These are phyloP conservation scores for Penicillium verhagenii DNA, from an alignment of 495 filamentous ascomycete genomes.

Conservation along the genomic window DNA sequence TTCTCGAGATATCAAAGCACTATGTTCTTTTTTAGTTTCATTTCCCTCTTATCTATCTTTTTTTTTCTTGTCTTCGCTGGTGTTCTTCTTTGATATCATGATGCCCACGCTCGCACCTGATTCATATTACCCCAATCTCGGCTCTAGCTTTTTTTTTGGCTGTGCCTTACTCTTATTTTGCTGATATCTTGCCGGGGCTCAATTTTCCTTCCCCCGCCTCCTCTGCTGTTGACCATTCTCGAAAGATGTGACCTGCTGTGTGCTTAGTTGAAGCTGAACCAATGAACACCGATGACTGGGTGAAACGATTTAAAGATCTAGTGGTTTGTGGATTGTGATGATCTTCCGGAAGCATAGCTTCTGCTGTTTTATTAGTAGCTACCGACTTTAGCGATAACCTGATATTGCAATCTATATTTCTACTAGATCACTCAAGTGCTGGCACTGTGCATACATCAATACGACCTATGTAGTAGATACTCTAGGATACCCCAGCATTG, in stretches of 20 bases:
- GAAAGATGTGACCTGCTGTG: slow-evolving; percentile 4
- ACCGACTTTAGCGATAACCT: background rate
- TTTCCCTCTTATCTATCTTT: slow-evolving; percentile 1
- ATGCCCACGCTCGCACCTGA: slow-evolving; percentile 15
- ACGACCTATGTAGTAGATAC: no score
- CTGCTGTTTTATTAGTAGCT: background rate
- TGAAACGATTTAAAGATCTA: slow-evolving; percentile 8
- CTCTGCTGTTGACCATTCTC: slow-evolving; percentile 12
- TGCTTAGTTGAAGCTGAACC: background rate
- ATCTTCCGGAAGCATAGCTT: slow-evolving; percentile 1
- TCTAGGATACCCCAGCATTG: no score
- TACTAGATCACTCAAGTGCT: no score
- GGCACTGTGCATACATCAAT: no score
- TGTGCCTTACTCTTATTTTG: slow-evolving; percentile 9
- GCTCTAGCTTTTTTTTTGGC: slow-evolving; percentile 14
- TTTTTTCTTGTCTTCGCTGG: slow-evolving; percentile 2
- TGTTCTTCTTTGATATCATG: slow-evolving; percentile 9
- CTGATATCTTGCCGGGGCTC: slow-evolving; percentile 4
- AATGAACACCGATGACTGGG: slow-evolving; percentile 4
- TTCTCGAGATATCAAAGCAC: slow-evolving; percentile 2
- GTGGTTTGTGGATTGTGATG: slow-evolving; percentile 9
- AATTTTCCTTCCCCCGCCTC: slow-evolving; percentile 2
- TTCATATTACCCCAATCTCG: slow-evolving; percentile 7
- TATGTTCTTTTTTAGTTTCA: slow-evolving; percentile 2
- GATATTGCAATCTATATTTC: background rate